Percentiles rank a stretch among this genome's conserved stretches.
Evolutionary conservation across 306 rosid genomes (phyloP).

Genomic region (Cicer pinnatifidum): DNA sequence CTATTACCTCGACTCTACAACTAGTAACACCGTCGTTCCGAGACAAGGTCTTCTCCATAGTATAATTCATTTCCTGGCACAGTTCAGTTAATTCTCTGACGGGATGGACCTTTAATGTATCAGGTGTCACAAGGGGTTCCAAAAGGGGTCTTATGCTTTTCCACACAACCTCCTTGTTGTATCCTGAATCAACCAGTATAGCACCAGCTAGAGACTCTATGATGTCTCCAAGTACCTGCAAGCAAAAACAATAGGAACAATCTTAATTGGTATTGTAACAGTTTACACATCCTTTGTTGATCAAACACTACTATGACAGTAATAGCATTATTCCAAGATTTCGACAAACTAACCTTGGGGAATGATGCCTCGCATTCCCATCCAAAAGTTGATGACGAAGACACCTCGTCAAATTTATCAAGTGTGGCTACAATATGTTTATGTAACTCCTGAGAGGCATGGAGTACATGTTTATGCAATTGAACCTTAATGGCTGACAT

Average conservation of each 20-base stretch:
- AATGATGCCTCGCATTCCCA: constrained; percentile 68
- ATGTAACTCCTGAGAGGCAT: constrained; percentile 59
- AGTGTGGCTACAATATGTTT: constrained; percentile 54
- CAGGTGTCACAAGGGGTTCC: constrained; percentile 74
- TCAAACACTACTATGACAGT: constrained; percentile 1
- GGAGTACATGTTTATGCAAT: constrained; percentile 70
- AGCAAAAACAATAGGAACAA: constrained; percentile 27
- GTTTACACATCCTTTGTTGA: not conserved
- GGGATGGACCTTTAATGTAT: constrained; percentile 61
- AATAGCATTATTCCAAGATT: constrained; percentile 9
- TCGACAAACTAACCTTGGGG: constrained; percentile 69
- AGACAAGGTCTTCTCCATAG: constrained; percentile 14
- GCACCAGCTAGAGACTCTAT: constrained; percentile 90
- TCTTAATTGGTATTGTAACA: constrained; percentile 13
- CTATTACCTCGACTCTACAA: constrained; percentile 53
- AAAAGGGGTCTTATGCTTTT: constrained; percentile 66
- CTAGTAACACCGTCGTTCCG: constrained; percentile 32
- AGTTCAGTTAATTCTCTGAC: constrained; percentile 54
- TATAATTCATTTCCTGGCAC: constrained; percentile 52
- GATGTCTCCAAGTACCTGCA: constrained; percentile 80
- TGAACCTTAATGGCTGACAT: constrained; percentile 61
- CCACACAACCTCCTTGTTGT: constrained; percentile 57
- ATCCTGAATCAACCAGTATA: constrained; percentile 72
- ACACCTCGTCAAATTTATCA: constrained; percentile 38
- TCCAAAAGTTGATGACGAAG: constrained; percentile 62